These are phyloP conservation scores for Clarireedia homoeocarpa DNA, from an alignment of 2,329 filamentous ascomycete species.

Conservation along the genomic window DNA sequence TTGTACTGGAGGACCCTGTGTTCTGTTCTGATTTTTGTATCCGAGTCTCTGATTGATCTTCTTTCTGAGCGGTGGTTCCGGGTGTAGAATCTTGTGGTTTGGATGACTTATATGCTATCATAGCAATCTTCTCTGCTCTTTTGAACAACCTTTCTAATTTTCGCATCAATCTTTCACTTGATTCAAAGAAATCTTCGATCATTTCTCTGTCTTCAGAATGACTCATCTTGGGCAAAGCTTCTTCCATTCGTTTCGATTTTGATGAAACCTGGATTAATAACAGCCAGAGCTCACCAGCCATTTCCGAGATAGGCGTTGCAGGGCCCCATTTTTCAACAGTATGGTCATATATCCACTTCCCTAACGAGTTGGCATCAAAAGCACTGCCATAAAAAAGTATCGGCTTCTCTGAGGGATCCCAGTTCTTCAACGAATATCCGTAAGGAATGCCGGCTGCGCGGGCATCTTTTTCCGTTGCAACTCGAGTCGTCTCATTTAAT, in stretches of 20 bases:
- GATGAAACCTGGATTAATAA: constrained; percentile 86
- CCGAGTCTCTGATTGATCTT: no score
- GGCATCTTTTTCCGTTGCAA: constrained; percentile 53
- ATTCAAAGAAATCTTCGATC: constrained; percentile 82
- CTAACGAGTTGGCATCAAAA: constrained; percentile 92
- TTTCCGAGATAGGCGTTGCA: constrained; percentile 74
- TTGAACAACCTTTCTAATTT: constrained; percentile 83
- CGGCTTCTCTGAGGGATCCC: constrained; percentile 89
- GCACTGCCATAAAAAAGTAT: constrained; percentile 92
- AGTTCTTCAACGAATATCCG: constrained; percentile 95
- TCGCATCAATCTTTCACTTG: constrained; percentile 76
- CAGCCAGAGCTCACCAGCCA: constrained; percentile 92
- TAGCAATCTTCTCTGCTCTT: constrained; percentile 89
- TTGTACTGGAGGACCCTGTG: no score
- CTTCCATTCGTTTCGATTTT: constrained; percentile 86
- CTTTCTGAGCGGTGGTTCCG: no score
- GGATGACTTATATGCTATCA: constrained; percentile 49
- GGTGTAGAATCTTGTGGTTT: no score
- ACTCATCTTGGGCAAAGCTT: constrained; percentile 65
- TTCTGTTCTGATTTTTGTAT: no score
- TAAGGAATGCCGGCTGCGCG: constrained; percentile 66
- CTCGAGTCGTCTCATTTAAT: constrained; percentile 18
- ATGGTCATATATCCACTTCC: constrained; percentile 99
- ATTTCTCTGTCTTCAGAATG: constrained; percentile 67
- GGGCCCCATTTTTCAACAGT: constrained; percentile 84